Base-by-base conservation (phyloP, 2,329 filamentous ascomycete species). In the Aquanectria penicillioides region DNA sequence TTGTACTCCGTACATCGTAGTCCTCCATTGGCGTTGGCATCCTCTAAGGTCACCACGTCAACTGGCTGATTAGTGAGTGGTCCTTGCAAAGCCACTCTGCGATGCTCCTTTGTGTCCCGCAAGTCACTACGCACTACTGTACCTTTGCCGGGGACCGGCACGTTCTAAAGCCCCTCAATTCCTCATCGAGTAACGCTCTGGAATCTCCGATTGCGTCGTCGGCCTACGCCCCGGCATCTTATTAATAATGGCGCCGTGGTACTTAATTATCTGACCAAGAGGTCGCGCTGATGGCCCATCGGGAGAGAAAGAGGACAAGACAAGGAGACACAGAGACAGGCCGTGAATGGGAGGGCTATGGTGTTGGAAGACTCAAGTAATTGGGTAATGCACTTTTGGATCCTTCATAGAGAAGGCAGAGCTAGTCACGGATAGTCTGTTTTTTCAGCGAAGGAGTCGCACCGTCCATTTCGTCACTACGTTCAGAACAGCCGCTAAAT, bases 131-230 rank as follows among this genome's bases (percentile, higher is more conserved):
- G 50, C 57, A 41, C 38, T 66, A 62, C 59, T 51, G 54, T 69
- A 56, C 58, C 60, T 60, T 47, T 61, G 60, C 60, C 56, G 63
- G 66, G 66, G 58, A 61, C 54, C 56, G 62, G 51, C 64, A 67
- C 53, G 57, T 43, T 47, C 63, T n/a, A n/a, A n/a, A n/a, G n/a
- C n/a, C n/a, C n/a, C n/a, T n/a, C 57, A 43, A 64, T 58, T 63
- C 46, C 40, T 38, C 26, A 57, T 57, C 22, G 38, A 57, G 34
- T 43, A 43, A 59, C 53, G 25, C 64, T 62, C 58, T 65, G 66
- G 56, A 65, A 41, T 40, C 43, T 44, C 63, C 57, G 63, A 62
- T 59, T 53, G 48, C 57, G 31, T 23, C 55, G 51, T 56, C 58
- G 48, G 41, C 55, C 46, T 66, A 37, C 36, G 20, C 48, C 15